These are phyloP conservation scores for Colletotrichum sp. DNA, from an alignment of 2,329 filamentous ascomycete genomes.

Conservation along the genomic window DNA sequence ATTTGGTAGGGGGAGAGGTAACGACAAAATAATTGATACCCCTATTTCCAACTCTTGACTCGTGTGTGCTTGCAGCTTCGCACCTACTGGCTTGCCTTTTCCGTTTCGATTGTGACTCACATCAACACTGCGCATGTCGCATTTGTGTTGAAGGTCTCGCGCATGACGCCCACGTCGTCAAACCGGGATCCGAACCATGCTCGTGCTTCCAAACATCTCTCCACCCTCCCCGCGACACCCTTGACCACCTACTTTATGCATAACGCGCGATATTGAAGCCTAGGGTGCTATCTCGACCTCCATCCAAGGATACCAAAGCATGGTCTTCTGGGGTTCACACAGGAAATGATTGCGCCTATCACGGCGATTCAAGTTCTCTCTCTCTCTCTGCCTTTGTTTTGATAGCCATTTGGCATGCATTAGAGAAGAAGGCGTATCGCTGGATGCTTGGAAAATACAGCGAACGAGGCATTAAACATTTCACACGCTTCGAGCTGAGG, in stretches of 20 bases:
- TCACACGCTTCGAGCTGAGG: not conserved
- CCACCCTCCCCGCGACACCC: not conserved
- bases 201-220: not conserved
- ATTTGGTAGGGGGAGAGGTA: not conserved
- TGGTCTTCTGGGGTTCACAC: not conserved
- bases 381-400: not conserved
- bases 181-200: not conserved
- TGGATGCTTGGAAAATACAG: not conserved
- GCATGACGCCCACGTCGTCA: not conserved
- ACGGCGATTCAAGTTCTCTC: not conserved
- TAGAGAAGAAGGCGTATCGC: not conserved
- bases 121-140: not conserved
- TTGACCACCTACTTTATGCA: not conserved
- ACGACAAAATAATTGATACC: constrained; percentile 20
- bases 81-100: not conserved
- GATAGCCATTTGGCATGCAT: not conserved
- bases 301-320: not conserved
- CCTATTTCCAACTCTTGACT: not conserved
- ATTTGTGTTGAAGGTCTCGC: not conserved
- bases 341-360: not conserved
- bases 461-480: not conserved
- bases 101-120: not conserved
- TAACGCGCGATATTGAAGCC: not conserved
- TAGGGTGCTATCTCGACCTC: not conserved
- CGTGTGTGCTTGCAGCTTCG: not conserved